Conservation (phyloP, 2,329 filamentous ascomycete genomes). For the Colletotrichum paranaense region DNA sequence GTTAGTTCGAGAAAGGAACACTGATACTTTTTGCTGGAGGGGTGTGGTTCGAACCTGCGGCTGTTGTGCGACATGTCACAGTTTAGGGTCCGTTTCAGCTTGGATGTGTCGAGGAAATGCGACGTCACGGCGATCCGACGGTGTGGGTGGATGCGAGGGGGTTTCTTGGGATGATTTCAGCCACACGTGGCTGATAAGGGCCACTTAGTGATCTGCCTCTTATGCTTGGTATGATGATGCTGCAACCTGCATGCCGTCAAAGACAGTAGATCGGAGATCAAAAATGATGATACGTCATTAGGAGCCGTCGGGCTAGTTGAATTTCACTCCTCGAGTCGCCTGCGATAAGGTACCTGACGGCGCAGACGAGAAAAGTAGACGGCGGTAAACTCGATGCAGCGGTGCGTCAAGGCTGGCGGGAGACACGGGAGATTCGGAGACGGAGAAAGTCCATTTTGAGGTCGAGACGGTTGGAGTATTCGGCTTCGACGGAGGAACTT, state of each 20-base stretch:
- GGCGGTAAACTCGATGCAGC: background rate
- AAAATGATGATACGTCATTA: too few species aligned
- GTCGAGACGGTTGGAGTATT: background rate
- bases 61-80: slow-evolving; percentile 28
- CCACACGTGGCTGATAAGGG: slow-evolving; percentile 19
- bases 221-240: background rate
- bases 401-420: background rate
- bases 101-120: slow-evolving; percentile 4
- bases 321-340: too few species aligned
- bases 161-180: background rate
- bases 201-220: background rate
- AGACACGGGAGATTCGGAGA: background rate
- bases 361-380: background rate
- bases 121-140: slow-evolving; percentile 16
- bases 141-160: background rate
- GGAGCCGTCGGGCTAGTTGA: too few species aligned
- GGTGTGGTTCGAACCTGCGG: slow-evolving; percentile 6
- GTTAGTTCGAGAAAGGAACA: background rate
- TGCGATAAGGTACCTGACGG: too few species aligned
- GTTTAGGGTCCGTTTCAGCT: slow-evolving; percentile 34
- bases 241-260: too few species aligned
- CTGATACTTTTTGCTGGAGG: background rate
- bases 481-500: background rate
- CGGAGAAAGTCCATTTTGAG: background rate
- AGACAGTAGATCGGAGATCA: too few species aligned